Conservation (phyloP, 139 green algal species). For the Nannochloris sp. region DNA sequence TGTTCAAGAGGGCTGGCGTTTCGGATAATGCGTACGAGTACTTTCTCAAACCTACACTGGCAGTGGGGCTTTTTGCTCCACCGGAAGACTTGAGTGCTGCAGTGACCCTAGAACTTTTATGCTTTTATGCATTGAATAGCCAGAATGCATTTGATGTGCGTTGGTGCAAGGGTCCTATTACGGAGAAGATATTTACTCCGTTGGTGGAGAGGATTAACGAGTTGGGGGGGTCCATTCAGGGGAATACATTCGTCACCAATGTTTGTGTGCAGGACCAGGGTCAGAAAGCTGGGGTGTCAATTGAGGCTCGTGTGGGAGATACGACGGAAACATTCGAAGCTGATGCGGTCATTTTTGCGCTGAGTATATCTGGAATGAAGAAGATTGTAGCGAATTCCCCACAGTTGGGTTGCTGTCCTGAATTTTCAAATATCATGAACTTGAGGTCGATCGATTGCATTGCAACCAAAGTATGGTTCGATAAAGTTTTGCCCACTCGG, state of each 20-base stretch:
- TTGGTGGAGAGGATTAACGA: slow-evolving; percentile 50
- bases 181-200: slow-evolving; percentile 68
- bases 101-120: slow-evolving; percentile 65
- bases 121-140: slow-evolving; percentile 71
- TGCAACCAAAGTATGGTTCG: slow-evolving; percentile 64
- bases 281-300: slow-evolving; percentile 11
- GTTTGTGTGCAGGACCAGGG: slow-evolving; percentile 21
- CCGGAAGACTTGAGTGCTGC: slow-evolving; percentile 69
- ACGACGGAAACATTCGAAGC: slow-evolving; percentile 32
- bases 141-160: slow-evolving; percentile 70
- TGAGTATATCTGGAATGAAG: slow-evolving; percentile 76
- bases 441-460: slow-evolving; percentile 67
- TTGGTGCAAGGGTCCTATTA: slow-evolving; percentile 52
- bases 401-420: slow-evolving; percentile 33
- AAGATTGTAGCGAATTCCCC: slow-evolving; percentile 56
- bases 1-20: slow-evolving; percentile 56
- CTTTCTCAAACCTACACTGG: slow-evolving; percentile 72
- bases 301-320: slow-evolving; percentile 20
- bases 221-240: slow-evolving; percentile 25
- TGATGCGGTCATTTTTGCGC: slow-evolving; percentile 77
- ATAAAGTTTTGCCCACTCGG: slow-evolving; percentile 38
- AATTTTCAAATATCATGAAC: slow-evolving; percentile 68
- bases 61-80: slow-evolving; percentile 71
- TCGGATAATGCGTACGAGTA: slow-evolving; percentile 53
- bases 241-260: slow-evolving; percentile 45